phyloP scores from a whole-genome alignment of 192 early-diverging fungal genomes.

The Entrophospora sp. region DNA sequence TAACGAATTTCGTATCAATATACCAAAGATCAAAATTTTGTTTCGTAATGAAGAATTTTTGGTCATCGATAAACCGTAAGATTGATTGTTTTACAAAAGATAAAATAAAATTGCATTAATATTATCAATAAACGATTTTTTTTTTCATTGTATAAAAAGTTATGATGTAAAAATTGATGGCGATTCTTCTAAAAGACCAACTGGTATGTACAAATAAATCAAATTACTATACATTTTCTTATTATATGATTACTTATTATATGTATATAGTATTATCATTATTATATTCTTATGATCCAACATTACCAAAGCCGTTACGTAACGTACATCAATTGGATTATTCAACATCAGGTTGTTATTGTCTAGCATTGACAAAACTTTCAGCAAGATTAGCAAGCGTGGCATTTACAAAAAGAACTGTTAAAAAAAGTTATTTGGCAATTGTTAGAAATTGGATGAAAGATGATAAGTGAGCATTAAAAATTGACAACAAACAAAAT shows the following conservation, averaged over 20 bases:
- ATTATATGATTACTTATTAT: background rate
- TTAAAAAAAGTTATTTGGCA: conserved; percentile 28
- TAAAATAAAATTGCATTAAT: conserved; percentile 1
- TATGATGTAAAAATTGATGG: conserved; percentile 1
- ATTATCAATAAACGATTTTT: background rate
- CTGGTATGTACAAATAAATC: background rate
- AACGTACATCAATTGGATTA: conserved; percentile 33
- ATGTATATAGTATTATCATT: background rate
- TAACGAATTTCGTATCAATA: too few relatives aligned
- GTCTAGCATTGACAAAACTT: conserved; percentile 22
- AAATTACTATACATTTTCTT: background rate
- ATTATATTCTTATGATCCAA: conserved; percentile 16
- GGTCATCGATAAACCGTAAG: conserved; percentile 29
- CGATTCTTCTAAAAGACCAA: background rate
- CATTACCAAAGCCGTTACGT: conserved; percentile 13
- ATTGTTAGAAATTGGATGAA: conserved; percentile 24
- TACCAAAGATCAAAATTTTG: background rate
- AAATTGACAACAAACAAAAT: background rate
- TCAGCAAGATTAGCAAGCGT: conserved; percentile 18
- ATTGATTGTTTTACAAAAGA: background rate
- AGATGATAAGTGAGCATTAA: conserved; percentile 16
- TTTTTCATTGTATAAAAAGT: background rate
- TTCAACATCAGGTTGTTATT: conserved; percentile 29
- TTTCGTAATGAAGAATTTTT: conserved; percentile 23
- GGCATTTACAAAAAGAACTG: conserved; percentile 22